Evolutionary conservation across 352 stramenopile species (phyloP).

Genomic region (Phytophthora crassamura): DNA sequence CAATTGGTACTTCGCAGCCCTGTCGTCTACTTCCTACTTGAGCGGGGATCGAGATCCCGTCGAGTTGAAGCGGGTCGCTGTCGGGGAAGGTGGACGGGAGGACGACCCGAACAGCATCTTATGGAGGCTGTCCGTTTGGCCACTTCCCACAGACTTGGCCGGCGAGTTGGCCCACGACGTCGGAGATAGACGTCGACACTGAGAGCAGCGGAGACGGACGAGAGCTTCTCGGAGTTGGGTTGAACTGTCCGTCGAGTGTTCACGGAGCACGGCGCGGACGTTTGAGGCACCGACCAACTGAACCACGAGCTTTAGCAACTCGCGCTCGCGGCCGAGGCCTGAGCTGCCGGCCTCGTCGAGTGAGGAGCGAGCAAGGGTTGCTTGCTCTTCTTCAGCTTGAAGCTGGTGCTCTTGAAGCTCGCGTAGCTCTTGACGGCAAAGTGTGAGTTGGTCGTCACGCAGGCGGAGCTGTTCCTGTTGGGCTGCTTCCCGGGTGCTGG

Average conservation of each 20-base stretch:
- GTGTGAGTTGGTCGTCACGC: conserved; percentile 15
- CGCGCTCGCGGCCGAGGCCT: conserved; percentile 25
- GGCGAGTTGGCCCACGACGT: background rate
- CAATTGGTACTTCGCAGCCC: too few species aligned
- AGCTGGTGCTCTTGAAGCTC: conserved; percentile 27
- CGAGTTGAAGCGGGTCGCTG: conserved; percentile 22
- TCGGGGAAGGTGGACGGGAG: conserved; percentile 14
- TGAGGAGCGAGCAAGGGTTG: background rate
- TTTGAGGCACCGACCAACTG: conserved; percentile 30
- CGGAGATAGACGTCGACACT: conserved; percentile 14
- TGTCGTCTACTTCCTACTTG: background rate
- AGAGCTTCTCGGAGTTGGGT: conserved; percentile 22
- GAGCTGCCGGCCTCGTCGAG: conserved; percentile 20
- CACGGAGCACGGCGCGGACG: conserved; percentile 21
- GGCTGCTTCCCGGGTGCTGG: conserved; percentile 11
- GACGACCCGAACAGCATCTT: conserved; percentile 25
- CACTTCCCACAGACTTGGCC: background rate
- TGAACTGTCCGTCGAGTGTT: conserved; percentile 28
- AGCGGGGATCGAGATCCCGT: conserved; percentile 5
- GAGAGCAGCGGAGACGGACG: conserved; percentile 18
- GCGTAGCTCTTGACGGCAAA: conserved; percentile 23
- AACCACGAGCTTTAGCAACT: conserved; percentile 29
- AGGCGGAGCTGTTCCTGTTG: conserved; percentile 23
- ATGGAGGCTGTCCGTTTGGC: conserved; percentile 17
- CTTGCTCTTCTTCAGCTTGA: conserved; percentile 15